Conservation (phyloP, 2,329 filamentous ascomycete genomes). For the Aureobasidium sp. region DNA sequence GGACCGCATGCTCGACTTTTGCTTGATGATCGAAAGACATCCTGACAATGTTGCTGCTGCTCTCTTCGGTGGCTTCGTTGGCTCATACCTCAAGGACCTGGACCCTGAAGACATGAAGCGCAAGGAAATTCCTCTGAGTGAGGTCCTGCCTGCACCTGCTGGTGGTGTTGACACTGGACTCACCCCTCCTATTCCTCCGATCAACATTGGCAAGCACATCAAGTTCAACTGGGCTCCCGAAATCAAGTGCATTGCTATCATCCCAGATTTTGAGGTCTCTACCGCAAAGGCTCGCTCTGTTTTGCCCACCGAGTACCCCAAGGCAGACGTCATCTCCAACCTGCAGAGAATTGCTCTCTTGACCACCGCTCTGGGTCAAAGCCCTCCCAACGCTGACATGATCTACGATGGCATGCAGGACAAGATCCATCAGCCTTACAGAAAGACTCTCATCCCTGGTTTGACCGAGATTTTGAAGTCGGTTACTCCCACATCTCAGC, state of each 20-base stretch:
- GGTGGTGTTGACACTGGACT: conserved; percentile 87
- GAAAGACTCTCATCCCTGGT: conserved; percentile 83
- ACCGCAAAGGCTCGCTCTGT: conserved; percentile 86
- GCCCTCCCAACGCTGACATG: conserved; percentile 82
- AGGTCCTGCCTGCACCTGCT: conserved; percentile 83
- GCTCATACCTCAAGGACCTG: conserved; percentile 90
- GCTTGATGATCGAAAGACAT: conserved; percentile 90
- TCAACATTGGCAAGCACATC: conserved; percentile 91
- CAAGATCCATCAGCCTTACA: conserved; percentile 94
- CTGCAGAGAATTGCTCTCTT: conserved; percentile 87
- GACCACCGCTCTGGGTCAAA: conserved; percentile 80
- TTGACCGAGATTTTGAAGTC: conserved; percentile 84
- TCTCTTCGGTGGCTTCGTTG: conserved; percentile 92
- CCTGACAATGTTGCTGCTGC: conserved; percentile 93
- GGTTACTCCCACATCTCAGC: conserved; percentile 80
- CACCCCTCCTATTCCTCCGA: conserved; percentile 77
- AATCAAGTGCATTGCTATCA: conserved; percentile 95
- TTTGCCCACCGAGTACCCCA: conserved; percentile 69
- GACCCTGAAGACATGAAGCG: conserved; percentile 81
- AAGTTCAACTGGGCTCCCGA: conserved; percentile 90
- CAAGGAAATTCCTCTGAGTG: conserved; percentile 87
- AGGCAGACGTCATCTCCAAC: conserved; percentile 89
- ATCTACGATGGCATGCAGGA: conserved; percentile 99
- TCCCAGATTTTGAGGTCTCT: conserved; percentile 92
- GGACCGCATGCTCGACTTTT: conserved; percentile 86